These are phyloP conservation scores for Penicillium fuscoglaucum DNA, from an alignment of 2,329 filamentous ascomycete genomes.

Conservation along the genomic window DNA sequence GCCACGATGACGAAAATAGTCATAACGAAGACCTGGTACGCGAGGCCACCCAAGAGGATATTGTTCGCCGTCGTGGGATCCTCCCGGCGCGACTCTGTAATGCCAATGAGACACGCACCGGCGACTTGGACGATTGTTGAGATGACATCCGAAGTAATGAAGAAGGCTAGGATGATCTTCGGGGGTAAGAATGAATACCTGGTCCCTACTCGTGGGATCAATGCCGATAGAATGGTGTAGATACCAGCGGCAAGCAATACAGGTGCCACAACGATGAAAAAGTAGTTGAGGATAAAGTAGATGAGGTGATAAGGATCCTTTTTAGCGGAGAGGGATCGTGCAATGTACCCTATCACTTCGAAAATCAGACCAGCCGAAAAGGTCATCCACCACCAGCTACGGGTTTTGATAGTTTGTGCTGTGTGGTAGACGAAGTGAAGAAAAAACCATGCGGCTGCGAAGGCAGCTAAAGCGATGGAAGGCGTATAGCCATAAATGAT, in stretches of 20 bases:
- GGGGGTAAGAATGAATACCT: constrained; percentile 15
- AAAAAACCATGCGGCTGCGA: constrained; percentile 18
- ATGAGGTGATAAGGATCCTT: constrained; percentile 17
- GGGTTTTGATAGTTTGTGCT: constrained; percentile 6
- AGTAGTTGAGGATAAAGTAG: constrained; percentile 21
- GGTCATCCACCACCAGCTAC: constrained; percentile 22
- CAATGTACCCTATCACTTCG: constrained; percentile 20
- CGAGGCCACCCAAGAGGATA: constrained; percentile 1
- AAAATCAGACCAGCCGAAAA: constrained; percentile 16
- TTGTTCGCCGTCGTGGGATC: constrained; percentile 1
- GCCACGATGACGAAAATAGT: not conserved
- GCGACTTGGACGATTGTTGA: constrained; percentile 21
- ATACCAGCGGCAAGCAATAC: constrained; percentile 17
- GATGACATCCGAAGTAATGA: constrained; percentile 20
- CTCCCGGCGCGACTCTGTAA: constrained; percentile 11
- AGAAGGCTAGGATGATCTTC: constrained; percentile 13
- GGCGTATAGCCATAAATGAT: constrained; percentile 18
- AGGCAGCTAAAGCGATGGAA: constrained; percentile 16
- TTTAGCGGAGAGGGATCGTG: constrained; percentile 15
- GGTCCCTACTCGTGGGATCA: constrained; percentile 15
- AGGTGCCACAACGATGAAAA: constrained; percentile 19
- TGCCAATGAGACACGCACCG: constrained; percentile 13
- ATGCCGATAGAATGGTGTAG: constrained; percentile 17
- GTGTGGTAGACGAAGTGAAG: constrained; percentile 16
- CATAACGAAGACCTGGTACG: constrained; percentile 3